Evolutionary conservation across 768 basidiomycete genomes (phyloP), one percentile per base, ranked within the genome.

Genomic region (Ramaria rubella): DNA sequence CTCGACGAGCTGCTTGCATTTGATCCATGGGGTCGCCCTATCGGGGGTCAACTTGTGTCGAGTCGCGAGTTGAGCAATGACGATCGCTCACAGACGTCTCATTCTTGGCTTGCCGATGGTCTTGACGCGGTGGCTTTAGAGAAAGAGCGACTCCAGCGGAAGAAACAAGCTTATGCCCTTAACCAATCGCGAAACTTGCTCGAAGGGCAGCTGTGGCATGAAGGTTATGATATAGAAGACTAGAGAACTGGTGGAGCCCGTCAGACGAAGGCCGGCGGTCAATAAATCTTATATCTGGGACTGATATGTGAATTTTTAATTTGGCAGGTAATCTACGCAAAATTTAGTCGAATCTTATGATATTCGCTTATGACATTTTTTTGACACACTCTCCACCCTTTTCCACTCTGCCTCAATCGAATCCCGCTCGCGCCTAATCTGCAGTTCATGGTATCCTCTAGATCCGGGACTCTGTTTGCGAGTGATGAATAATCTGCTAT

Each of bases 361-460:
- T 42, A 8, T 17, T 42, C 40, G n/a, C n/a, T 4, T 42, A 8
- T 19, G 23, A 4, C 46, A 48, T 24, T 26, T 14, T n/a, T 31
- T 48, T n/a, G 46, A 26, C n/a, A 7, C 15, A 17, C 46, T 26
- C 29, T 17, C n/a, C 24, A 26, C 17, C 43, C 24, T 54, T 17
- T 29, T 56, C 55, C 55, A 56, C n/a, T 33, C 31, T 3, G 55
- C 44, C 29, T 56, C 55, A 21, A 56, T 33, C 11, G 31, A n/a
- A 48, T 56, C 55, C 23, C 55, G 26, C 23, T 56, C 55, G 11
- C 55, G 26, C 12, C 44, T 48, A 42, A 48, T 33, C 17, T 14
- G 36, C 6, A 56, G 44, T n/a, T 24, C 31, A 9, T 56, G 30
- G 9, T 21, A 27, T 11, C 44, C 55, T 46, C 45, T 21, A 17